Base-by-base conservation (phyloP, 257 asterid genomes). In the Anisodus acutangulus region DNA sequence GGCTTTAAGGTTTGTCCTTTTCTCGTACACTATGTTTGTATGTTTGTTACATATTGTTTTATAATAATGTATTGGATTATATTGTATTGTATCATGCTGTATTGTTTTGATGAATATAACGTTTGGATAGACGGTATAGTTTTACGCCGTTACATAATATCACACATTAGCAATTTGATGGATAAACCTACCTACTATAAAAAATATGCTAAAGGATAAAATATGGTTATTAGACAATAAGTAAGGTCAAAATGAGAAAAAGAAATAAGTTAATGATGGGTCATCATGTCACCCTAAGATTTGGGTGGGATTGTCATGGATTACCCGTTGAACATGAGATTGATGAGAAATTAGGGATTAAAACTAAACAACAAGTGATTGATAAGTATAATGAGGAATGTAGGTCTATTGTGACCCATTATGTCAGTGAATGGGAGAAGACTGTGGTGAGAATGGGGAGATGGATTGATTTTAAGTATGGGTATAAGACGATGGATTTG, bases 241-340 rank as follows among this genome's bases (percentile, higher is more conserved):
- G 43, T 39, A 39, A 39, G 4, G 3, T 1, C 43, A 39, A 39
- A 39, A 39, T 39, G 43, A 39, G 43, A 39, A 39, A 39, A 39
- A 39, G 43, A 39, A 39, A 39, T 39, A 39, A 39, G 43, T 39
- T 39, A 39, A 39, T 92, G 98, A 93, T 96, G 0, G 98, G 98
- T 5, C 97, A 96, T 82, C 98, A 96, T 83, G 99, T 97, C 74
- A 93, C 98, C 79, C 91, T 98, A 8, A 84, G 99, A 58, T 94
- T 95, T 81, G 98, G 98, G 3, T 95, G 98, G 98, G 99, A 95
- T 69, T 95, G 99, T 84, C 99, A 95, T 35, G 99, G 99, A 1
- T 82, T 95, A 78, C 99, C 99, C 0, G 99, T 95, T 49, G 99
- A 95, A 88, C 94, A 95, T 45, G 99, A 95, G 64, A 97, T 97